Base-by-base conservation (phyloP, 768 basidiomycete genomes). In the Russula griseocarnosa region DNA sequence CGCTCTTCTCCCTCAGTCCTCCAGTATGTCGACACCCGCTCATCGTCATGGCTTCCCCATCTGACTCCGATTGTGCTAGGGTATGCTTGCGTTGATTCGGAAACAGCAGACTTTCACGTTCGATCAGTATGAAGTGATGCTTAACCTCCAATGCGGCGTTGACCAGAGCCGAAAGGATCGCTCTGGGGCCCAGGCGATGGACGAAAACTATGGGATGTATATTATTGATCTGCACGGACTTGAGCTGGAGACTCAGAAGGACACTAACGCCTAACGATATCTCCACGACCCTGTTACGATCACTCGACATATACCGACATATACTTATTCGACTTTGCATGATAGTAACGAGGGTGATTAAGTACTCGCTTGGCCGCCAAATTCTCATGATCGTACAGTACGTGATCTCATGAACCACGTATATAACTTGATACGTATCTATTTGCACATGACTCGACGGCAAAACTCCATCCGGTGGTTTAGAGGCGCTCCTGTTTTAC, bases 121-220 rank as follows among this genome's bases (percentile, higher is more conserved):
- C 68, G 94, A 96, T 68, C 92, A 98, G 71, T 98, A 96, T 75
- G 90, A 94, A 73, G 82, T 84, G 9, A 94, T 98, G 81, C 81
- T 98, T 54, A 88, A 86, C 69, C 80, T 98, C 42, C 92, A 93
- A 69, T 96, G 94, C 71, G 91, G 90, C 18, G 84, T 94, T 40
- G 85, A 92, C 70, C 85, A 81, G 62, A 76, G 74, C n/a, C 75
- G 77, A 14, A 81, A 79, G 22, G 83, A 84, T 40, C 76, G 77
- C 24, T 82, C 77, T 22, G 77, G 74, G 22, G 74, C 79, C 40
- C 82, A 81, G 66, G 83, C 86, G 9, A 71, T 74, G 2, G 86
- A 93, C 74, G 82, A 84, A 53, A 86, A 87, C 70, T 93, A 92
- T 74, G 88, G 86, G 74, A 85, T 88, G 82, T 94, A 92, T 74